Conservation (phyloP, 495 filamentous ascomycete genomes). For the Aspergillus steynii region DNA sequence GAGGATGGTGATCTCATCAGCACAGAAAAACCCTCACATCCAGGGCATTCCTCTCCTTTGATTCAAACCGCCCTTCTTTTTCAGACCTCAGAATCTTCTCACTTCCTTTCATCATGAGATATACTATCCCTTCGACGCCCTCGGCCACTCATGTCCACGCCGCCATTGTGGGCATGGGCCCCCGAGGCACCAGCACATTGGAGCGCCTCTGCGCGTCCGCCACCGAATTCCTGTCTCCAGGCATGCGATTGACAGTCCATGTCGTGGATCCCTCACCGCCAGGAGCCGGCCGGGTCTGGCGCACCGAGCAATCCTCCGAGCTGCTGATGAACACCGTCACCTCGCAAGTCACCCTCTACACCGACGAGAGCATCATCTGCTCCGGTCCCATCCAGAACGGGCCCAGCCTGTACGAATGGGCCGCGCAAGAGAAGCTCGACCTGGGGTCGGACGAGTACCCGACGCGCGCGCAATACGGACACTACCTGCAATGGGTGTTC, state of each 20-base stretch:
- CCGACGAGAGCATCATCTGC: slow-evolving; percentile 5
- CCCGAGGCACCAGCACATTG: slow-evolving; percentile 17
- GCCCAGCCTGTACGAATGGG: slow-evolving; percentile 7
- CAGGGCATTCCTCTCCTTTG: too few species aligned
- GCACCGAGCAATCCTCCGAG: slow-evolving; percentile 16
- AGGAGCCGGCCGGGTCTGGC: slow-evolving; percentile 22
- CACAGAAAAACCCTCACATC: too few species aligned
- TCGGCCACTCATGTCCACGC: slow-evolving; percentile 11
- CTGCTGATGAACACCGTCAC: slow-evolving; percentile 26
- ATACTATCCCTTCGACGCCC: background rate
- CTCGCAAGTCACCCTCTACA: slow-evolving; percentile 21
- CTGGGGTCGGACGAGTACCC: slow-evolving; percentile 10
- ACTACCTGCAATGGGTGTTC: slow-evolving; percentile 10
- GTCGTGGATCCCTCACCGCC: slow-evolving; percentile 8
- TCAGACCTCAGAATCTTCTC: too few species aligned
- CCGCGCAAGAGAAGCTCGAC: background rate
- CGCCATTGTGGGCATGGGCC: slow-evolving; percentile 17
- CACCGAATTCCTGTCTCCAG: slow-evolving; percentile 6
- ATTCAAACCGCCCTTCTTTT: too few species aligned
- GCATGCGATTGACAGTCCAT: slow-evolving; percentile 3
- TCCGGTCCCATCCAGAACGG: slow-evolving; percentile 8
- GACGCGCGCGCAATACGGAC: slow-evolving; percentile 7
- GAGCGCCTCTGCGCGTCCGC: slow-evolving; percentile 24
- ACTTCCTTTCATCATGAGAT: slow-evolving; percentile 3
- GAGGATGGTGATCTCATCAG: too few species aligned